A percentile compares a stretch with the other conserved stretches of the same genome.
Conservation (phyloP, 805 yeast genomes). For the Candida peoriensis region DNA sequence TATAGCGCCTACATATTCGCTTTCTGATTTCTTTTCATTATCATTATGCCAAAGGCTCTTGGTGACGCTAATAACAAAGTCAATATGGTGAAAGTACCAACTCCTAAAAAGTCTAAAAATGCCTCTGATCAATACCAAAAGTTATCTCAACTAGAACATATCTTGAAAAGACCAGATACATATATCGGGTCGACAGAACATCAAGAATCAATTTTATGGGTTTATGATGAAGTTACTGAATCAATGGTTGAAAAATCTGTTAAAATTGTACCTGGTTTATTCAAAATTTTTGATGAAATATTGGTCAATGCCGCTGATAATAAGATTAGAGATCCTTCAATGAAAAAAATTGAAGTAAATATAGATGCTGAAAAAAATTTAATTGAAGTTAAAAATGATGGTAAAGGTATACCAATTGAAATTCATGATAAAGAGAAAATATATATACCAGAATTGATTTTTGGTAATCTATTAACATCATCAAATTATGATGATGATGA, state of each 20-base stretch:
- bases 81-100: slow-evolving; percentile 1
- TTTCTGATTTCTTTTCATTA: background rate
- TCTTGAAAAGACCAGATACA: slow-evolving; percentile 94
- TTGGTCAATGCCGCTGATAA: slow-evolving; percentile 98
- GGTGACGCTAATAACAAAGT: slow-evolving; percentile 8
- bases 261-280: slow-evolving; percentile 88
- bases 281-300: slow-evolving; percentile 95
- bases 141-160: slow-evolving; percentile 93
- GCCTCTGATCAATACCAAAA: slow-evolving; percentile 82
- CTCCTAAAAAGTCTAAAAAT: slow-evolving; percentile 27
- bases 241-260: slow-evolving; percentile 59
- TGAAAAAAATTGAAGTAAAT: slow-evolving; percentile 81
- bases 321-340: slow-evolving; percentile 87
- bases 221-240: slow-evolving; percentile 60
- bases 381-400: slow-evolving; percentile 85
- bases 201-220: slow-evolving; percentile 79
- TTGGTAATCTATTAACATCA: slow-evolving; percentile 91
- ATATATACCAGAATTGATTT: slow-evolving; percentile 92
- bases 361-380: slow-evolving; percentile 71
- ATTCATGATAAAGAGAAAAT: slow-evolving; percentile 88
- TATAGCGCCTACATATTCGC: too few species aligned
- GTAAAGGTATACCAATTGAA: slow-evolving; percentile 92
- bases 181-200: slow-evolving; percentile 93
- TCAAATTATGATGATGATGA: slow-evolving; percentile 94
- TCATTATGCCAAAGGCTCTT: slow-evolving; percentile 1